Evolutionary conservation across 169 alveolate genomes (phyloP).

Genomic region (Plasmodium sp.): DNA sequence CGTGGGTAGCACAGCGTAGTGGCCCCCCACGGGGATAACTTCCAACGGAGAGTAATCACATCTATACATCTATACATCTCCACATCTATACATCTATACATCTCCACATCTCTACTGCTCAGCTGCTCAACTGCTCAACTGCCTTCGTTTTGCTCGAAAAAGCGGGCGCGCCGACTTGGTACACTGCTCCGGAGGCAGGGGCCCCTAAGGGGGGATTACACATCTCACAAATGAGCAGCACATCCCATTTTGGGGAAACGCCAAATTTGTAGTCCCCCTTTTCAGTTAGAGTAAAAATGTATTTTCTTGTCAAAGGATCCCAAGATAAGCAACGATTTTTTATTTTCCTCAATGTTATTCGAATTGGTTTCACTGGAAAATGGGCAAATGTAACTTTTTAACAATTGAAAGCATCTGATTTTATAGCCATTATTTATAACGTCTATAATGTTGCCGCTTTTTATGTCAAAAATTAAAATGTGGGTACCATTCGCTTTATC

Average conservation of each 20-base stretch:
- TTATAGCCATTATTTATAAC: constrained; percentile 64
- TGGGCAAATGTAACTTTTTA: constrained; percentile 61
- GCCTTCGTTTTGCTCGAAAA: background rate
- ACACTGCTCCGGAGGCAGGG: background rate
- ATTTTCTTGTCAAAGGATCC: constrained; percentile 70
- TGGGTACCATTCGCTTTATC: constrained; percentile 51
- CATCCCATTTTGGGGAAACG: background rate
- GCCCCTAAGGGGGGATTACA: background rate
- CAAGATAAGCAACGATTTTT: constrained; percentile 49
- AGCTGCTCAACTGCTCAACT: background rate
- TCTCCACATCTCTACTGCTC: too few species aligned
- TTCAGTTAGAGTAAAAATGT: constrained; percentile 60
- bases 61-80: background rate
- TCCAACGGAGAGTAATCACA: background rate
- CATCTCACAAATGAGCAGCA: background rate
- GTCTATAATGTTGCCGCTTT: constrained; percentile 65
- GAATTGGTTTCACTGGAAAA: constrained; percentile 12
- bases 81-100: too few species aligned
- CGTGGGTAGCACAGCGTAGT: background rate
- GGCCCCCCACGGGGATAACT: background rate
- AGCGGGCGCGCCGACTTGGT: background rate
- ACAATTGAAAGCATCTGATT: constrained; percentile 59
- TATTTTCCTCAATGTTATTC: constrained; percentile 40
- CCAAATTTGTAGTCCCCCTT: background rate
- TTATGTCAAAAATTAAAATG: constrained; percentile 69